phyloP scores from a whole-genome alignment of 306 rosid genomes.

The Prunus dulcis region DNA sequence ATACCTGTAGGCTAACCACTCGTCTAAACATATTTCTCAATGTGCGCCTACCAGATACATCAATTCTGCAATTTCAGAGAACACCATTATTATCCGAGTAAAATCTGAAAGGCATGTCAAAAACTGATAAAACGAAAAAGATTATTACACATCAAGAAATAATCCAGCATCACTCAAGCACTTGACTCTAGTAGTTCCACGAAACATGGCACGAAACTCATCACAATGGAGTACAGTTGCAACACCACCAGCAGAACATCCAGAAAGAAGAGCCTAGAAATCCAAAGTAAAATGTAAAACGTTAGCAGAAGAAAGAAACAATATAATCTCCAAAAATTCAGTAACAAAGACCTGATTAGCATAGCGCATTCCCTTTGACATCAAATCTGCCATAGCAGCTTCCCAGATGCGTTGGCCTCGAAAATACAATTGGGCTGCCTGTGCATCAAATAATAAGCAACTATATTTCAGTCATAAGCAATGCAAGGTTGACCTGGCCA shows the following conservation, averaged over 20 bases:
- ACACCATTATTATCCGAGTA: constrained; percentile 9
- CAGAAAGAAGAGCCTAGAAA: constrained; percentile 85
- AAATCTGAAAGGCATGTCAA: neutral
- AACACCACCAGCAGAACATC: constrained; percentile 94
- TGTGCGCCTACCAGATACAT: constrained; percentile 59
- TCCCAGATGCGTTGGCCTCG: constrained; percentile 84
- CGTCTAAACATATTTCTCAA: constrained; percentile 62
- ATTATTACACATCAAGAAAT: constrained; percentile 75
- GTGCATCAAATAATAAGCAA: neutral
- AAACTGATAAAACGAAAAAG: neutral
- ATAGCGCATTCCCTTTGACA: constrained; percentile 74
- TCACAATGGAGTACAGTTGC: constrained; percentile 89
- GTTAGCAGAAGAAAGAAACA: neutral
- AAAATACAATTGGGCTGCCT: constrained; percentile 72
- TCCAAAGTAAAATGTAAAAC: neutral
- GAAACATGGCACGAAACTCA: constrained; percentile 57
- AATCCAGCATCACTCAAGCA: constrained; percentile 97
- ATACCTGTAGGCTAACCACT: constrained; percentile 77
- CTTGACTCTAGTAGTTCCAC: constrained; percentile 65
- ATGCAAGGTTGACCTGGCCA: neutral
- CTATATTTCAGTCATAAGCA: neutral
- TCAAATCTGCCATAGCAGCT: constrained; percentile 86
- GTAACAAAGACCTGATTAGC: constrained; percentile 65
- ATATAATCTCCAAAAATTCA: neutral
- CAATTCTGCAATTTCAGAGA: constrained; percentile 39